These are phyloP conservation scores for Gamarada debralockiae DNA, from an alignment of 495 filamentous ascomycete genomes.

Conservation along the genomic window DNA sequence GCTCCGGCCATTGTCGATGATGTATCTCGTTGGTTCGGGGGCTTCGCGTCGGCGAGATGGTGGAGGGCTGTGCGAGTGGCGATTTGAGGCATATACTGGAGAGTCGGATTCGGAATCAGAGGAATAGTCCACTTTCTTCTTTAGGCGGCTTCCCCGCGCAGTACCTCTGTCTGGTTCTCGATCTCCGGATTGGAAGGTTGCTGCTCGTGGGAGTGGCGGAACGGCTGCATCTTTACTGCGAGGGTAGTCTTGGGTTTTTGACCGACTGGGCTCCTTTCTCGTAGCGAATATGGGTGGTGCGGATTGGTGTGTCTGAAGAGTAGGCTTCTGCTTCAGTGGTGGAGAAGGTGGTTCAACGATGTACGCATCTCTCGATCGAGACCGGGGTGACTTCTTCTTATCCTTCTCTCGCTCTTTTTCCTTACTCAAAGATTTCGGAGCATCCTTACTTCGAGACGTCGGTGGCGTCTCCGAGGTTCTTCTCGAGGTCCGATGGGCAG, in stretches of 20 bases:
- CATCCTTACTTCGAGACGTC: constrained; percentile 5
- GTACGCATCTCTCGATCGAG: constrained; percentile 3
- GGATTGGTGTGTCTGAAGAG: constrained; percentile 20
- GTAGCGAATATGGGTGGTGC: constrained; percentile 17
- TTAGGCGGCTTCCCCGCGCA: constrained; percentile 14
- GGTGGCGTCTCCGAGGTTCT: constrained; percentile 17
- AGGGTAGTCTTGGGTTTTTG: constrained; percentile 23
- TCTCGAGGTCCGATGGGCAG: constrained; percentile 10
- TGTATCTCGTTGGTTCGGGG: constrained; percentile 11
- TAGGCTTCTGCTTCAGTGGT: constrained; percentile 11
- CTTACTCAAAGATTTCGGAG: constrained; percentile 3
- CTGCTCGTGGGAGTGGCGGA: constrained; percentile 18
- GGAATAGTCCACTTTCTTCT: constrained; percentile 9
- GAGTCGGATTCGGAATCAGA: constrained; percentile 19
- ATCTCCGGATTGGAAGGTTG: constrained; percentile 17
- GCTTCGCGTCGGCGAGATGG: constrained; percentile 1
- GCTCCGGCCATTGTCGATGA: constrained; percentile 7
- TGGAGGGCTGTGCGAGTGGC: constrained; percentile 17
- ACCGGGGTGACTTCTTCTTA: constrained; percentile 13
- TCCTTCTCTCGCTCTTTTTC: constrained; percentile 5
- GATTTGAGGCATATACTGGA: constrained; percentile 2
- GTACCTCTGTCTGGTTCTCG: constrained; percentile 14
- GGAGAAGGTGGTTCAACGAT: constrained; percentile 26
- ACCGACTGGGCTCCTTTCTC: constrained; percentile 18
- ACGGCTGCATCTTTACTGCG: constrained; percentile 1